A percentile compares a stretch with the other conserved stretches of the same genome.
phyloP scores from a whole-genome alignment of 441 rosid species.

The Raphanus hybrid region DNA sequence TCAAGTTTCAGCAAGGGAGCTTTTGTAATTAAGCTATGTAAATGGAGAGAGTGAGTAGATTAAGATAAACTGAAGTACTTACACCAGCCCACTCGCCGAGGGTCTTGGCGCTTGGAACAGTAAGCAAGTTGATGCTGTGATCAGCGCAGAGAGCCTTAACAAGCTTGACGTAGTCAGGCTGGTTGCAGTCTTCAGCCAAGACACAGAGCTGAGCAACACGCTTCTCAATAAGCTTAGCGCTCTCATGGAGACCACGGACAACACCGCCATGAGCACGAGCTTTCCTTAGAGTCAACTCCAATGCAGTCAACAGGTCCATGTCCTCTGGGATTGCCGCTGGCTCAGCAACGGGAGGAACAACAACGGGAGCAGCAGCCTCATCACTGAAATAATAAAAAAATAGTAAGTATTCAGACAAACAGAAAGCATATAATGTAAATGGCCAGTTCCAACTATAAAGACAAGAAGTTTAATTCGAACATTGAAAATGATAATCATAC shows the following conservation, averaged over 20 bases:
- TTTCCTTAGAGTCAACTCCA: constrained; percentile 79
- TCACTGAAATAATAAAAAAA: constrained; percentile 51
- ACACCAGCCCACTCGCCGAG: constrained; percentile 99
- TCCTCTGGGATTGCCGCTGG: constrained; percentile 59
- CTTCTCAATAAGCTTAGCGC: constrained; percentile 89
- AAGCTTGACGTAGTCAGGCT: constrained; percentile 83
- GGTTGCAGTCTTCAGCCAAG: constrained; percentile 92
- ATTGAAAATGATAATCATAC: neutral
- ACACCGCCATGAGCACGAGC: constrained; percentile 87
- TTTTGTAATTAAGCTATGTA: neutral
- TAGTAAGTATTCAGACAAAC: neutral
- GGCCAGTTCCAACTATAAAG: neutral
- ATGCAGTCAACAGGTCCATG: constrained; percentile 84
- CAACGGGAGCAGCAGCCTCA: constrained; percentile 55
- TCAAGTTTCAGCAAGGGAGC: neutral
- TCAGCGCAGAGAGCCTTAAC: constrained; percentile 90
- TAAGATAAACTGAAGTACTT: constrained; percentile 36
- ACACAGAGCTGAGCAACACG: constrained; percentile 78
- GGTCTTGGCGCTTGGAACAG: constrained; percentile 85
- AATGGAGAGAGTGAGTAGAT: neutral
- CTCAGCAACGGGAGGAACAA: constrained; percentile 58
- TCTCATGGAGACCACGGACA: constrained; percentile 77
- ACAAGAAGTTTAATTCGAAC: neutral
- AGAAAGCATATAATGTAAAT: neutral
- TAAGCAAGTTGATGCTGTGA: constrained; percentile 65